phyloP scores from a whole-genome alignment of 2,329 filamentous ascomycete species.

The Sporothrix mexicana region DNA sequence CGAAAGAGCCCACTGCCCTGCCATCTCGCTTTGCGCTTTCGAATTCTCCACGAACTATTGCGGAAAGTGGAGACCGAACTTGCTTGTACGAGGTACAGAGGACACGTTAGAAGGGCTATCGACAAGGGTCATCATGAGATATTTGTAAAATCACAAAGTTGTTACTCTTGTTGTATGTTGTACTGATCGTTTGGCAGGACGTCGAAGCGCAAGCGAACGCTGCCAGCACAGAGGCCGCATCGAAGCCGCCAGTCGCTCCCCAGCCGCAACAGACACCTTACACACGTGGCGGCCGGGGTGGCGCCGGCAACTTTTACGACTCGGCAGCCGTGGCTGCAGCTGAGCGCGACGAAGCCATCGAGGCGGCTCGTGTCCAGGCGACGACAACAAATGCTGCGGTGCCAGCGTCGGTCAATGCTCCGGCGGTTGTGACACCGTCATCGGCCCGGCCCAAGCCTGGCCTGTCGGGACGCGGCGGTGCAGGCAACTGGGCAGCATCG shows the following conservation, averaged over 20 bases:
- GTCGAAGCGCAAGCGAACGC: slow-evolving; percentile 49
- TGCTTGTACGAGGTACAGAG: not conserved
- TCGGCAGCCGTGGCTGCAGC: slow-evolving; percentile 44
- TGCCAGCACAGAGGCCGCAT: not conserved
- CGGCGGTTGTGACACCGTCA: slow-evolving; percentile 1
- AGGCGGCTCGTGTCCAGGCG: slow-evolving; percentile 42
- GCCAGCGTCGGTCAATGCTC: slow-evolving; percentile 42
- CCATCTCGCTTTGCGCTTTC: not conserved
- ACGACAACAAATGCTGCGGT: not conserved
- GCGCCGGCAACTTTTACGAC: slow-evolving; percentile 65
- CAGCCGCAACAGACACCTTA: slow-evolving; percentile 43
- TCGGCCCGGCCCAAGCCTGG: slow-evolving; percentile 38
- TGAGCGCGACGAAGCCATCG: slow-evolving; percentile 46
- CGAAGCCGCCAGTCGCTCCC: slow-evolving; percentile 31
- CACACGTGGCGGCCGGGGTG: slow-evolving; percentile 61
- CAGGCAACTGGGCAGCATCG: slow-evolving; percentile 57
- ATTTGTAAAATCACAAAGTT: not conserved
- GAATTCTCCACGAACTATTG: slow-evolving; percentile 3
- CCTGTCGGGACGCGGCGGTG: slow-evolving; percentile 60
- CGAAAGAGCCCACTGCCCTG: not conserved
- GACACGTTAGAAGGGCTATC: too few relatives aligned
- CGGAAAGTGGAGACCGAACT: slow-evolving; percentile 15
- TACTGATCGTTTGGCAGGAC: slow-evolving; percentile 43
- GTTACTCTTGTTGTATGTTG: not conserved
- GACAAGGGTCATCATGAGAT: not conserved